Evolutionary conservation across 805 yeast species (phyloP), one percentile per base, ranked within the genome.

Genomic region (Barnettozyma pratensis): DNA sequence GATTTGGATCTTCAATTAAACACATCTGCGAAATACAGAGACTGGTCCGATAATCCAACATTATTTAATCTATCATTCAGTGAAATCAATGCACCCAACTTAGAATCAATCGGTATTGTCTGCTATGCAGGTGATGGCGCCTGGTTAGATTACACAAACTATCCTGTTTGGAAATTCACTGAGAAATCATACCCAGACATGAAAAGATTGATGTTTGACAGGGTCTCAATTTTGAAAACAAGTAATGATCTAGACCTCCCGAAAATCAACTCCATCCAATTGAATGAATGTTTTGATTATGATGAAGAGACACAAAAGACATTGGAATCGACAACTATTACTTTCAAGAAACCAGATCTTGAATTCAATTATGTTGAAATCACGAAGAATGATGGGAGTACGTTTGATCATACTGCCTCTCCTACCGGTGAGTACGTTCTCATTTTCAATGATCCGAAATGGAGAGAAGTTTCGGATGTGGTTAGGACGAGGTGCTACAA

Each of bases 1-100:
- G 40, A 43, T 14, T n/a, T 43, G 8, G 36, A 36, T 19, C n/a
- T 43, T 9, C 12, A 7, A 26, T 35, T 43, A 10, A 34, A n/a
- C 32, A 14, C 30, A 37, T 7, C 30, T 26, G 14, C 30, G 7
- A 11, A 34, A 12, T 5, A 42, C 26, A 14, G 14, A 12, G 6
- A 14, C 5, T 42, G 44, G 44, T 4, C 31, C 12, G 34, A 25
- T 7, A 7, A 34, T 3, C 44, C 44, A 7, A 28, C 44, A 3
- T 8, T 34, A 34, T 10, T 12, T 11, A 29, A 43, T n/a, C 29
- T 26, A 3, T 27, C n/a, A 30, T 31, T 43, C 26, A 43, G 14
- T 29, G 27, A 7, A 14, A 35, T 43, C 46, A 28, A 43, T 12
- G 41, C 46, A 6, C 46, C 46, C 7, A 43, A 37, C 12, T 19